phyloP scores from a whole-genome alignment of 2,329 filamentous ascomycete genomes.

The Colletotrichum salicis region DNA sequence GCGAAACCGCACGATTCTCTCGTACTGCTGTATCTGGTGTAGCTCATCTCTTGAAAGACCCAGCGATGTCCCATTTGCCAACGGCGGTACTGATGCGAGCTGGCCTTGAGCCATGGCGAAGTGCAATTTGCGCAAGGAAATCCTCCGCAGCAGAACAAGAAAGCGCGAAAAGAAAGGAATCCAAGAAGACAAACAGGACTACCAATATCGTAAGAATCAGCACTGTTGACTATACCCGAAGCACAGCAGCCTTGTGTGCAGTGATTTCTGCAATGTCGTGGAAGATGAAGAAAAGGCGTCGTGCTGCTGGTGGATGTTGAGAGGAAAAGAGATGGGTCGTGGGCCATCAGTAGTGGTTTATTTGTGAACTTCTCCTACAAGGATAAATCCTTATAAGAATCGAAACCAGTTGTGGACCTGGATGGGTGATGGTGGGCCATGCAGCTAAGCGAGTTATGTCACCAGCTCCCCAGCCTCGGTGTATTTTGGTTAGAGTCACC shows the following conservation, averaged over 20 bases:
- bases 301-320: conserved; percentile 1
- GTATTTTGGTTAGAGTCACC: background rate
- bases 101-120: conserved; percentile 33
- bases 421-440: background rate
- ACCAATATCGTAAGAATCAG: conserved; percentile 6
- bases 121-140: conserved; percentile 11
- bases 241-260: background rate
- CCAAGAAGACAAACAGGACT: conserved; percentile 6
- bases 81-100: conserved; percentile 27
- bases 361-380: conserved; percentile 3
- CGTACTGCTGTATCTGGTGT: conserved; percentile 75
- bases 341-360: background rate
- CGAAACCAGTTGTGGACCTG: background rate
- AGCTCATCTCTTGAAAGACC: conserved; percentile 57
- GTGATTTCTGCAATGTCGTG: conserved; percentile 4
- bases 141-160: conserved; percentile 19
- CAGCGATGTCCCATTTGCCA: conserved; percentile 42
- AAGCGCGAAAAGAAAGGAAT: conserved; percentile 18
- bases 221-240: background rate
- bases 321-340: background rate
- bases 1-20: conserved; percentile 82
- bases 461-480: background rate
- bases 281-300: conserved; percentile 10
- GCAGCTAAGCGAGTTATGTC: conserved; percentile 2
- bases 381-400: conserved; percentile 3